Conservation (phyloP, 441 rosid genomes). For the Hypseocharis bilobata region DNA sequence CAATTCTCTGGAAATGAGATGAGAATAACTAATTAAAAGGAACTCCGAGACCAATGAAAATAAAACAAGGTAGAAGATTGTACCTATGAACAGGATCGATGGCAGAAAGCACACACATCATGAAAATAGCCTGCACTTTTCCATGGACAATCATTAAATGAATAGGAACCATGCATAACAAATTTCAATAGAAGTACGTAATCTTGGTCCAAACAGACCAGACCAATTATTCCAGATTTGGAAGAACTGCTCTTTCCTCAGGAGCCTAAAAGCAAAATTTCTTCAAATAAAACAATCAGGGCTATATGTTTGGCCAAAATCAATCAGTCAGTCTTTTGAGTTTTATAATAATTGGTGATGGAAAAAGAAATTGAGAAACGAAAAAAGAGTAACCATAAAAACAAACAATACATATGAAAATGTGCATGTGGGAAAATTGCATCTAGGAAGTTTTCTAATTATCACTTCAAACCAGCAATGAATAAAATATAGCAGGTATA, state of each 20-base stretch:
- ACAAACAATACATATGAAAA: background rate
- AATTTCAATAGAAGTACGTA: background rate
- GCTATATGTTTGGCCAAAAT: background rate
- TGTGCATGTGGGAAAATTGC: background rate
- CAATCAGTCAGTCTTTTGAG: background rate
- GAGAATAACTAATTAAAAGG: slow-evolving; percentile 22
- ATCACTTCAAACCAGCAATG: too few relatives aligned
- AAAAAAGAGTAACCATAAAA: background rate
- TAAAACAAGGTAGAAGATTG: slow-evolving; percentile 7
- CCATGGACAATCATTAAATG: slow-evolving; percentile 18
- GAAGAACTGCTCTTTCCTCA: slow-evolving; percentile 1
- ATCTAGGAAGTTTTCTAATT: background rate
- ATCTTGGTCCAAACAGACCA: background rate
- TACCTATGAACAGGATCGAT: slow-evolving; percentile 83
- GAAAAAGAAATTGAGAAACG: background rate
- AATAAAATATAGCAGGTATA: too few relatives aligned
- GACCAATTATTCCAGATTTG: background rate
- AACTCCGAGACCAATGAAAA: slow-evolving; percentile 8
- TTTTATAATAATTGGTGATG: background rate
- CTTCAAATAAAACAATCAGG: background rate
- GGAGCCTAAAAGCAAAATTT: background rate
- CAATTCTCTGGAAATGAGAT: slow-evolving; percentile 53
- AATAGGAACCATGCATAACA: background rate
- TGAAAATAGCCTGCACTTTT: slow-evolving; percentile 73
- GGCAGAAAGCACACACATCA: slow-evolving; percentile 76